Evolutionary conservation across 441 rosid genomes (phyloP).

Genomic region (Viola pubescens): DNA sequence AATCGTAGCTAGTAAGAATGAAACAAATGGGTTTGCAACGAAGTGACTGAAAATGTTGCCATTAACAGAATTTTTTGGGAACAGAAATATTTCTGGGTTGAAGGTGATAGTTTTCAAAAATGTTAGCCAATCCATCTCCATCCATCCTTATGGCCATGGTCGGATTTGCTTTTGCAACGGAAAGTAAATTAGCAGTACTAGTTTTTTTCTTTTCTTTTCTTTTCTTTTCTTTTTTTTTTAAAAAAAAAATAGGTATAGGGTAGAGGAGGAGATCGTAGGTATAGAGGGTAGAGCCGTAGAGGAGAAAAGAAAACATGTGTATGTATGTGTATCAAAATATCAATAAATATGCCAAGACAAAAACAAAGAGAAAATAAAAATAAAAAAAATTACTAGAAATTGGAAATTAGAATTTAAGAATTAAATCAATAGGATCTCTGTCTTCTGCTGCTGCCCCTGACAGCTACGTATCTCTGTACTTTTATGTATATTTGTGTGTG

Average conservation of each 20-base stretch:
- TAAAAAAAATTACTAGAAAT: conserved; percentile 10
- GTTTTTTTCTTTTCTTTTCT: too few relatives aligned
- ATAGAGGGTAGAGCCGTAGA: conserved; percentile 5
- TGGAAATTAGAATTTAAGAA: conserved; percentile 22
- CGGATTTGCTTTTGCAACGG: conserved; percentile 10
- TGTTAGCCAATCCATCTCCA: conserved; percentile 18
- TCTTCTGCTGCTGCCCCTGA: conserved; percentile 32
- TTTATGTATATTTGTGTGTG: conserved; percentile 4
- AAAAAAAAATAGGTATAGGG: not conserved
- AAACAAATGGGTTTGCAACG: conserved; percentile 9
- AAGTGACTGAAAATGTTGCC: conserved; percentile 17
- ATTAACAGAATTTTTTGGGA: conserved; percentile 17
- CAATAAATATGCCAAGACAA: too few relatives aligned
- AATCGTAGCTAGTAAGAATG: too few relatives aligned
- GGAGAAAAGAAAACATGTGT: too few relatives aligned
- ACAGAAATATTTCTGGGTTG: conserved; percentile 7
- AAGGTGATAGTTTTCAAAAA: conserved; percentile 29
- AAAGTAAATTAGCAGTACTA: conserved; percentile 8
- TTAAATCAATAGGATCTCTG: conserved; percentile 27
- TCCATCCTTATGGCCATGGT: conserved; percentile 22
- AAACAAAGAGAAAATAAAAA: conserved; percentile 5
- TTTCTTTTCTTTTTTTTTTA: too few relatives aligned
- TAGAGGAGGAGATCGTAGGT: conserved; percentile 16
- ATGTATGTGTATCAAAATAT: too few relatives aligned
- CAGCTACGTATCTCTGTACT: conserved; percentile 33